Conservation (phyloP, 352 stramenopile genomes). For the Phytophthora idaei region DNA sequence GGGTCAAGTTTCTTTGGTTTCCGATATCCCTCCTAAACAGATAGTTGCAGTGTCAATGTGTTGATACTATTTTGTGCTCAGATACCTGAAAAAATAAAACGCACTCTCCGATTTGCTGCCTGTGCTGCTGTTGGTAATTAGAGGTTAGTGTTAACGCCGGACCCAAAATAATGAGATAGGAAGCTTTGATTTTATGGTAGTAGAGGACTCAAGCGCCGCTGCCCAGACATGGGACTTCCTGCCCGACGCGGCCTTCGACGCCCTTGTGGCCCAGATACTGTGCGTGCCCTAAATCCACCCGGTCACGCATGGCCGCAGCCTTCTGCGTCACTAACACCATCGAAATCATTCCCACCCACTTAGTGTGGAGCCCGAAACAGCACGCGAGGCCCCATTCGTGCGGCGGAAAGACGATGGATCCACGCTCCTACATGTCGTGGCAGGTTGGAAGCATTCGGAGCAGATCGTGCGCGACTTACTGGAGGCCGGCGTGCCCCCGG, state of each 20-base stretch:
- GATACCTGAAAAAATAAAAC: conserved; percentile 2
- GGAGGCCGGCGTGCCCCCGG: conserved; percentile 38
- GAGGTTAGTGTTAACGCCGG: too few species aligned
- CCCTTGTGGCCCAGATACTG: conserved; percentile 57
- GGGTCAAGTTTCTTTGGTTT: background rate
- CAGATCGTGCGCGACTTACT: conserved; percentile 57
- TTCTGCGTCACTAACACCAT: background rate
- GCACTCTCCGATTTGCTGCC: background rate
- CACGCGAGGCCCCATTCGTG: background rate
- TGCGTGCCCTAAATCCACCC: conserved; percentile 21
- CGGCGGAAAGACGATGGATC: conserved; percentile 43
- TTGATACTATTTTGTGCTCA: background rate
- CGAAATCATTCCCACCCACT: conserved; percentile 13
- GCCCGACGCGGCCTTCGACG: conserved; percentile 49
- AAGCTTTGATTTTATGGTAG: conserved; percentile 25
- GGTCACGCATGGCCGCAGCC: conserved; percentile 7
- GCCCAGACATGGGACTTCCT: conserved; percentile 35
- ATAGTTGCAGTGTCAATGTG: background rate
- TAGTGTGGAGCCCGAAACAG: conserved; percentile 26
- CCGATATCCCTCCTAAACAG: background rate
- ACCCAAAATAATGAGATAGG: conserved; percentile 2
- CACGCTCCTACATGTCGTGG: conserved; percentile 63
- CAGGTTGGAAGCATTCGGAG: conserved; percentile 56
- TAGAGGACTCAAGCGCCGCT: conserved; percentile 2
- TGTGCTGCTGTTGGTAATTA: background rate